Evolutionary conservation across 2,329 filamentous ascomycete species (phyloP).

Genomic region (Zalaria sp.): DNA sequence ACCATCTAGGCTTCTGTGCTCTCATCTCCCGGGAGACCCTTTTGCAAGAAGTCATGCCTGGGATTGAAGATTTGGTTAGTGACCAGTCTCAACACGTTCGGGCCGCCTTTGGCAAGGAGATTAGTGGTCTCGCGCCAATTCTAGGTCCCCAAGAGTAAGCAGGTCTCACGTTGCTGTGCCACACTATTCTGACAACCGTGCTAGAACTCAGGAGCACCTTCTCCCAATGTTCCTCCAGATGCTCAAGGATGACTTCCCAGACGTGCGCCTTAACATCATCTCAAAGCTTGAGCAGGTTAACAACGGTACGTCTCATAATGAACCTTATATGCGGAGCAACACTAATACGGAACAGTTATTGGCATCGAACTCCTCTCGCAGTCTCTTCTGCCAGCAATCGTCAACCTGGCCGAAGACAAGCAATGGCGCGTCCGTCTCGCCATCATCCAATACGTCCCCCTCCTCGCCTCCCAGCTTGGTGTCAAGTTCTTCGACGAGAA

Average conservation of each 20-base stretch:
- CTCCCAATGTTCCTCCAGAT: conserved; percentile 98
- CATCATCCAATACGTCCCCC: conserved; percentile 97
- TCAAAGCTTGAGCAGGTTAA: conserved; percentile 99
- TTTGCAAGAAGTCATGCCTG: conserved; percentile 91
- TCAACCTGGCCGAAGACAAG: conserved; percentile 96
- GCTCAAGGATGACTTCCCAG: conserved; percentile 98
- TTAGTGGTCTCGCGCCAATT: conserved; percentile 91
- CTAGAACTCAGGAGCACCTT: conserved; percentile 84
- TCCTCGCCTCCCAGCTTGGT: conserved; percentile 87
- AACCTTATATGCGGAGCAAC: neutral
- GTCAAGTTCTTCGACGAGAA: conserved; percentile 99
- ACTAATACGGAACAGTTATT: conserved; percentile 51
- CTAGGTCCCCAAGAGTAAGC: conserved; percentile 91
- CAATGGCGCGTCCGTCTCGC: conserved; percentile 96
- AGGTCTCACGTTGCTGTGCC: neutral
- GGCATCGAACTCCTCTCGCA: conserved; percentile 95
- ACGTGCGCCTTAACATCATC: conserved; percentile 96
- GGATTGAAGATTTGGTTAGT: conserved; percentile 88
- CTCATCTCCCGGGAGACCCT: conserved; percentile 78
- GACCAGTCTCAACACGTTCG: conserved; percentile 95
- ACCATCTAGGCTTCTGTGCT: conserved; percentile 62
- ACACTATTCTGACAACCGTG: neutral
- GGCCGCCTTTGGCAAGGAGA: conserved; percentile 87
- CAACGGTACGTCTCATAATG: conserved; percentile 50
- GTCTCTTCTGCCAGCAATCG: conserved; percentile 90